A percentile compares a stretch with the other conserved stretches of the same genome.
Evolutionary conservation across 1,284 basidiomycete species (phyloP).

Genomic region (Laetiporus sulphureus): DNA sequence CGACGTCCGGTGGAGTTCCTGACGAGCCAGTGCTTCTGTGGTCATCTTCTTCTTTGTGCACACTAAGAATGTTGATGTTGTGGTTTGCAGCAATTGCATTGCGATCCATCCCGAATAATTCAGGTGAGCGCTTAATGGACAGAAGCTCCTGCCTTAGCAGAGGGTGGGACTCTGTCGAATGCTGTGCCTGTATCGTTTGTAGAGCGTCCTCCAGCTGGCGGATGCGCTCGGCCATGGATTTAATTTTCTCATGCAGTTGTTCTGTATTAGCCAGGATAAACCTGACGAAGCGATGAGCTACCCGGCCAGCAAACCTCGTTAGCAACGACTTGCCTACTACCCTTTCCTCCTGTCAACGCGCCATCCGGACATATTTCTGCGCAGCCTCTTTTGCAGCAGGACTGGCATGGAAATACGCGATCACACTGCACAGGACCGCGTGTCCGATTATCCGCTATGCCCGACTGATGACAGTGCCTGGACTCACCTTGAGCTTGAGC

Average conservation of each 20-base stretch:
- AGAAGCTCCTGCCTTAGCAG: conserved; percentile 53
- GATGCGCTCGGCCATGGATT: conserved; percentile 54
- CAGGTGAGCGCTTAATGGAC: conserved; percentile 25
- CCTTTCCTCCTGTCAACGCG: conserved; percentile 28
- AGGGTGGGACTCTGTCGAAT: conserved; percentile 52
- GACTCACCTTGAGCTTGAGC: conserved; percentile 45
- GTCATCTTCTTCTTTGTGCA: conserved; percentile 20
- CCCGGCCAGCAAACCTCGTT: conserved; percentile 2
- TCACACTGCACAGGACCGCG: too few species aligned
- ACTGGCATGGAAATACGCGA: conserved; percentile 54
- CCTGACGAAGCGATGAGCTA: conserved; percentile 25
- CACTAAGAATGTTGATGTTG: conserved; percentile 9
- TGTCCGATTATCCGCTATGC: too few species aligned
- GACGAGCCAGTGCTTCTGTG: conserved; percentile 6
- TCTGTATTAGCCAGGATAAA: conserved; percentile 71
- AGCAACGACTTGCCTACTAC: conserved; percentile 23
- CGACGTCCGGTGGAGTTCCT: conserved; percentile 5
- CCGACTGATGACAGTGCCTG: not conserved
- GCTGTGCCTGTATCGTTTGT: conserved; percentile 39
- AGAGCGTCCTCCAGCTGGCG: conserved; percentile 64
- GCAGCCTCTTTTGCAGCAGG: conserved; percentile 54
- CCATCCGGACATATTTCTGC: conserved; percentile 56
- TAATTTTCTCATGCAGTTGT: conserved; percentile 60
- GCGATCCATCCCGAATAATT: conserved; percentile 24
- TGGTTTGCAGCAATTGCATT: conserved; percentile 9